These are phyloP conservation scores for Apiotrichum brassicae DNA, from an alignment of 1,284 basidiomycete species.

Conservation along the genomic window DNA sequence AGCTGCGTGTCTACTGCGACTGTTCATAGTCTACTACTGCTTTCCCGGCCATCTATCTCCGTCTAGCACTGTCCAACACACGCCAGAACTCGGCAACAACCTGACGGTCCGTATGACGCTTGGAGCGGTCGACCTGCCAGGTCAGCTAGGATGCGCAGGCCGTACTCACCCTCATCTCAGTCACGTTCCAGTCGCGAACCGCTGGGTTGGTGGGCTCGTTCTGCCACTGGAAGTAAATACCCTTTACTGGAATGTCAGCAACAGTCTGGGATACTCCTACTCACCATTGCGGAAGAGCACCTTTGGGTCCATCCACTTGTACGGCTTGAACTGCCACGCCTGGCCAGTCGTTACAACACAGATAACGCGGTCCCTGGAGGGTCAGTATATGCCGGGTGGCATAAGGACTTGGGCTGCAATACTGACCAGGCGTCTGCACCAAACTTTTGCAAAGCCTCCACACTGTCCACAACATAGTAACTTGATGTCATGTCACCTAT, in stretches of 20 bases:
- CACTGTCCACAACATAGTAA: conserved; percentile 83
- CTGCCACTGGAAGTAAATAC: conserved; percentile 85
- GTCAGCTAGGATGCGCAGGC: conserved; percentile 3
- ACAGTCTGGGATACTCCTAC: conserved; percentile 27
- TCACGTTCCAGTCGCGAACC: conserved; percentile 95
- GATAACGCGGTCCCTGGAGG: conserved; percentile 73
- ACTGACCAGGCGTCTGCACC: conserved; percentile 75
- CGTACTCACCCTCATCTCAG: conserved; percentile 69
- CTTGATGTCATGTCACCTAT: conserved; percentile 49
- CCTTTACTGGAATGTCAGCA: conserved; percentile 61
- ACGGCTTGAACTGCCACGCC: conserved; percentile 93
- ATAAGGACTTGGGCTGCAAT: background rate
- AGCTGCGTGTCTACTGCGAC: no score
- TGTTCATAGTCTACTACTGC: no score
- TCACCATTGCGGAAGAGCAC: conserved; percentile 86
- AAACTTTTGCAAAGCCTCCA: conserved; percentile 85
- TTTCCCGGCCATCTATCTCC: no score
- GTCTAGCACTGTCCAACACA: conserved; percentile 55
- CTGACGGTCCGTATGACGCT: conserved; percentile 91
- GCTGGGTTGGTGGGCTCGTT: conserved; percentile 82
- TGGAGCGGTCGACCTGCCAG: conserved; percentile 74
- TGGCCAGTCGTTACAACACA: conserved; percentile 97
- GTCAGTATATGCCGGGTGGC: background rate
- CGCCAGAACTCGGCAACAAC: conserved; percentile 95
- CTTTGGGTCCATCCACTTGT: conserved; percentile 90